These are phyloP conservation scores for Acanthamoeba triangularis DNA, from an alignment of 208 protist genomes.

Conservation along the genomic window DNA sequence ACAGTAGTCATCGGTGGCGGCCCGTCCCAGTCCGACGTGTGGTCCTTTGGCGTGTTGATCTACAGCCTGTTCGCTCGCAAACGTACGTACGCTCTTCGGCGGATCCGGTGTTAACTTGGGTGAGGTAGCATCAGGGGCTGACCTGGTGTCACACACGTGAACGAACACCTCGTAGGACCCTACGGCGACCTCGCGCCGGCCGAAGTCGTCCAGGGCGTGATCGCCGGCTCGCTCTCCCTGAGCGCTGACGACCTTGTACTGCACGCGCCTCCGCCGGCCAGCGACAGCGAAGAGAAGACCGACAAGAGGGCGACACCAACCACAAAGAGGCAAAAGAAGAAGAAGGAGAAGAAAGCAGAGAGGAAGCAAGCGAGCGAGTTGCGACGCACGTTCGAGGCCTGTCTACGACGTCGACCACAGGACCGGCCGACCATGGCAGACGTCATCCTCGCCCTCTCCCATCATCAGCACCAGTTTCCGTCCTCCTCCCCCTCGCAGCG, in stretches of 20 bases:
- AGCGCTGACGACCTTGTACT: background rate
- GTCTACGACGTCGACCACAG: background rate
- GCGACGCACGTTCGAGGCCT: background rate
- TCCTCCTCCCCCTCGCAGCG: background rate
- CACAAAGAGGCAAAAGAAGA: background rate
- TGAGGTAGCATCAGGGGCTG: background rate
- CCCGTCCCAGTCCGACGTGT: slow-evolving; percentile 29
- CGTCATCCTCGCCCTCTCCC: background rate
- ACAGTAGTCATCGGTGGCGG: too few species aligned
- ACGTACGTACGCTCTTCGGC: background rate
- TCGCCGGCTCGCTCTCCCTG: background rate
- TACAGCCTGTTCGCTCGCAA: slow-evolving; percentile 66
- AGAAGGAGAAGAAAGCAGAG: background rate
- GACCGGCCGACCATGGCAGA: background rate
- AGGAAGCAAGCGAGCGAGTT: background rate
- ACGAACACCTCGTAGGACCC: background rate
- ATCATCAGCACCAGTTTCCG: background rate
- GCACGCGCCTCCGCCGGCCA: background rate
- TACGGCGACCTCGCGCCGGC: background rate
- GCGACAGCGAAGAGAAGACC: background rate
- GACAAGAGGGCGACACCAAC: background rate
- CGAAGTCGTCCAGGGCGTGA: background rate
- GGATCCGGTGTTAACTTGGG: too few species aligned
- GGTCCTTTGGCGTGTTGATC: slow-evolving; percentile 63
- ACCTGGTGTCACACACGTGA: too few species aligned